These are phyloP conservation scores for Rhododendron simsii DNA, from an alignment of 148 eudicot genomes.

Conservation along the genomic window DNA sequence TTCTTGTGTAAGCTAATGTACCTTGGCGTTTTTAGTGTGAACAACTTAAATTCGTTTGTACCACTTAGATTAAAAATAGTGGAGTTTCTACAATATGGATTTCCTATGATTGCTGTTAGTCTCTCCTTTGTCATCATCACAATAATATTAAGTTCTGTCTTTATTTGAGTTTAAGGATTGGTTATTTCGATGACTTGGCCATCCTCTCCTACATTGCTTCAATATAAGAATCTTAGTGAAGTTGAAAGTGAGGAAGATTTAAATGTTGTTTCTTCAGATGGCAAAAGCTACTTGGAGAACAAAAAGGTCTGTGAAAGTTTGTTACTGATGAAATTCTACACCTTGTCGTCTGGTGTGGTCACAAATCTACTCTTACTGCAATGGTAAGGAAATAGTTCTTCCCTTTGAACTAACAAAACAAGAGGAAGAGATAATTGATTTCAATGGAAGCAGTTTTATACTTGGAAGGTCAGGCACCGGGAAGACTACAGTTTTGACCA, in stretches of 20 bases:
- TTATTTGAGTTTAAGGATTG: conserved; percentile 29
- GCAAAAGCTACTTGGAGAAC: conserved; percentile 47
- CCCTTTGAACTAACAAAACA: conserved; percentile 74
- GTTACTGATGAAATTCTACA: conserved; percentile 68
- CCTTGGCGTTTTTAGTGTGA: background rate
- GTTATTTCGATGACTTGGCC: conserved; percentile 60
- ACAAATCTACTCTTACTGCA: conserved; percentile 48
- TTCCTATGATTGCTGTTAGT: background rate
- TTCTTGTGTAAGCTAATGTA: no score
- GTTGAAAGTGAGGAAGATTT: conserved; percentile 12
- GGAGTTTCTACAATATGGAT: background rate
- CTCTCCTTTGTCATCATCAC: background rate
- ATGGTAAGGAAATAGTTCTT: conserved; percentile 48
- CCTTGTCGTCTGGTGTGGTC: conserved; percentile 46
- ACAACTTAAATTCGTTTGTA: background rate
- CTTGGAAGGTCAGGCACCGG: conserved; percentile 85
- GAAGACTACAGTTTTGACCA: conserved; percentile 72
- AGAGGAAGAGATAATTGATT: conserved; percentile 41
- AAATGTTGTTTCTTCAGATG: conserved; percentile 20
- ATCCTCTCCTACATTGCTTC: conserved; percentile 28
- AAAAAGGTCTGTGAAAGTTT: conserved; percentile 68
- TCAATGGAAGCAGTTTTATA: conserved; percentile 50
- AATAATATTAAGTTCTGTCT: background rate
- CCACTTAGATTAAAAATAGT: background rate
- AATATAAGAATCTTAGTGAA: conserved; percentile 22